These are phyloP conservation scores for Spergularia azorica DNA, from an alignment of 179 eudicot genomes.

Conservation along the genomic window DNA sequence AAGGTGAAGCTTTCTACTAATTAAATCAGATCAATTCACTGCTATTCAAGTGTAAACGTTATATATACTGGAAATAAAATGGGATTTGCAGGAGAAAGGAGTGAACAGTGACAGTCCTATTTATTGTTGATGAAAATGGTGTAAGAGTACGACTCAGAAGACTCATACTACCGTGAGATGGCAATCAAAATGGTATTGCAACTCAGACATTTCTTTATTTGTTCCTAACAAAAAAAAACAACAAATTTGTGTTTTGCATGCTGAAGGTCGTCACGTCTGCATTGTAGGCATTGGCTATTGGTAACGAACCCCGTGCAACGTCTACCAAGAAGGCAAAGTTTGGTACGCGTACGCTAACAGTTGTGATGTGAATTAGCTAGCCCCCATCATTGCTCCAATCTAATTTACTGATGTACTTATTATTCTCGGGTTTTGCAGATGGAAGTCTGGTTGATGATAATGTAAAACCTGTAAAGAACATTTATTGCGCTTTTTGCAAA, in stretches of 20 bases:
- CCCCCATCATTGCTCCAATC: background rate
- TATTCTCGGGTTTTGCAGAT: background rate
- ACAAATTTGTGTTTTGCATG: background rate
- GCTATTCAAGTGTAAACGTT: no score
- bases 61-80: no score
- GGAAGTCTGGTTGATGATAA: slow-evolving; percentile 1
- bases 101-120: no score
- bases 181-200: slow-evolving; percentile 24
- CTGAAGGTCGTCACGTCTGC: background rate
- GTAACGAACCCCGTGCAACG: slow-evolving; percentile 52
- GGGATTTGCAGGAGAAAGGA: no score
- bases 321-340: slow-evolving; percentile 52
- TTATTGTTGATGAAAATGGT: no score
- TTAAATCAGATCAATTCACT: slow-evolving; percentile 30
- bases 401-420: background rate
- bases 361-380: slow-evolving; percentile 12
- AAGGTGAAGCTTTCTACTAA: background rate
- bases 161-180: background rate
- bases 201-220: background rate
- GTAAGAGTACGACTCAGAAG: no score
- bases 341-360: slow-evolving; percentile 51
- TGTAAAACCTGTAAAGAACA: slow-evolving; percentile 29
- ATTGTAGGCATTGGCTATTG: slow-evolving; percentile 29
- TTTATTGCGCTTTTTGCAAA: slow-evolving; percentile 31
- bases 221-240: background rate